Base-by-base conservation (phyloP, 805 yeast species). In the Vanderwaltozyma polyspora region DNA sequence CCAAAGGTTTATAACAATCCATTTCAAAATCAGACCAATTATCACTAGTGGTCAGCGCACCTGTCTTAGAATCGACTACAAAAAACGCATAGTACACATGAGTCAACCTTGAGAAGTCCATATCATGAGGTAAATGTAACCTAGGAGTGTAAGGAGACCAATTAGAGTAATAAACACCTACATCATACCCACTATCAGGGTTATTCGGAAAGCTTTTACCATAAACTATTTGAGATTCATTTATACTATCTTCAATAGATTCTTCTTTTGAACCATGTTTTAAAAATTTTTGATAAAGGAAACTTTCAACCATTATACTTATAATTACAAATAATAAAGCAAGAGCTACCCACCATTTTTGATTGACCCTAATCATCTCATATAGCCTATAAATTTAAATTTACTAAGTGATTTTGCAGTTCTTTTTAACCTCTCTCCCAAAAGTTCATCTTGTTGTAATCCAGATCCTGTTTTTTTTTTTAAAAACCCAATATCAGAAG, bases 11-110 rank as follows among this genome's bases (percentile, higher is more conserved):
- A 29, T 43, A 38, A 5, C 42, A 37, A 32, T 47, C 50, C 52
- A 67, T 51, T 19, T 70, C 67, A 1, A 66, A 41, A 44, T 83
- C 95, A 1, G 84, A 73, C 76, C 80, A 74, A 6, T 63, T 54
- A 49, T 86, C 94, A 6, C 74, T 62, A 19, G 74, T 63, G 12
- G 50, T 47, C 3, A 83, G 63, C 2, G 49, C 56, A 0, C 93
- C 87, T 0, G 77, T 58, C 0, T 50, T 48, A 1, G 64, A 46
- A 42, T 77, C 72, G 4, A 86, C 67, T 23, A 69, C 60, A 32
- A 82, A 64, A 55, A 89, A 89, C 0, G 95, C 81, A 55, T 81
- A 91, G 48, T 77, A 76, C 2, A 91, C 54, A 42, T 83, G 81
- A 14, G 94, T 74, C 0, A 81, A 51, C 9, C 54, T 45, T 0